Conservation (phyloP, 2,329 filamentous ascomycete species). For the Xylaria sp. region DNA sequence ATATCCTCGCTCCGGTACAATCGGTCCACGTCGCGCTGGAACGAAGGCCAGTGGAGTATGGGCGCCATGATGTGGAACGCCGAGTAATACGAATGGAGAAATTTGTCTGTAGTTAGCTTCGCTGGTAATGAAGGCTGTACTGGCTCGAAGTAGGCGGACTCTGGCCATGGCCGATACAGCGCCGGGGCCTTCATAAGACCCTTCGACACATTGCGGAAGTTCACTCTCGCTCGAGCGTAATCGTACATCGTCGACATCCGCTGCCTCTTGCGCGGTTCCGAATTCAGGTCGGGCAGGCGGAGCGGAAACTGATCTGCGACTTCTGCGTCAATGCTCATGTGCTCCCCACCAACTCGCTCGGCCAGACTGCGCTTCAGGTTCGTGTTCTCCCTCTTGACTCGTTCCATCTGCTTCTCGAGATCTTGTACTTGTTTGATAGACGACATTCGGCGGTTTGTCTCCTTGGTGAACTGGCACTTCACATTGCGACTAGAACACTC, state of each 20-base stretch:
- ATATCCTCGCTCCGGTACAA: constrained; percentile 72
- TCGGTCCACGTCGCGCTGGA: constrained; percentile 75
- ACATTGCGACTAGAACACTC: constrained; percentile 97
- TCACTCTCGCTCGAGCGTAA: constrained; percentile 72
- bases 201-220: constrained; percentile 74
- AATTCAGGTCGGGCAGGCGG: constrained; percentile 68
- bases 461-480: constrained; percentile 98
- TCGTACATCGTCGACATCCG: constrained; percentile 69
- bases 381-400: constrained; percentile 79
- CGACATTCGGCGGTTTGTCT: constrained; percentile 97
- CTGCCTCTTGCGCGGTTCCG: constrained; percentile 68
- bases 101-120: constrained; percentile 70
- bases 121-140: constrained; percentile 71
- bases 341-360: constrained; percentile 50
- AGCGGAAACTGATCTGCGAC: constrained; percentile 53
- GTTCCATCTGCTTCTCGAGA: constrained; percentile 86
- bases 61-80: constrained; percentile 83
- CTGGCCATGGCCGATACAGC: constrained; percentile 63
- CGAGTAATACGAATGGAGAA: constrained; percentile 77
- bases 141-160: constrained; percentile 53
- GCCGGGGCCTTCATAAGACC: constrained; percentile 82
- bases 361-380: constrained; percentile 71
- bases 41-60: constrained; percentile 86
- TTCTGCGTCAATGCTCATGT: constrained; percentile 57
- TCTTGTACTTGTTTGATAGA: constrained; percentile 99